Evolutionary conservation across 192 early-diverging fungal genomes (phyloP), one percentile per base, ranked within the genome.

Genomic region (Geosiphon pyriformis): DNA sequence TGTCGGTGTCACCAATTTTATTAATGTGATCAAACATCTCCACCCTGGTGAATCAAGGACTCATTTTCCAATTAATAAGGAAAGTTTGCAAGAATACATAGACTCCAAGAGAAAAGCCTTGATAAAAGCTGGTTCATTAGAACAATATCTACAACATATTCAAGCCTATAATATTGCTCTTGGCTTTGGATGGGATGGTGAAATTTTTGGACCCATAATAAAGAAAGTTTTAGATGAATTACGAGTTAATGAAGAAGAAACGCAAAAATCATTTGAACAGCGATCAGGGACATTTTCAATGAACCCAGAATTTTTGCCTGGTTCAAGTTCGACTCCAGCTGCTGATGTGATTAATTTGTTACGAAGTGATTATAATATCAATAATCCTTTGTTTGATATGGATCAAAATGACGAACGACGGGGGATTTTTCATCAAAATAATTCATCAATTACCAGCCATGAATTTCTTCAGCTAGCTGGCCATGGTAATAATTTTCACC

Each of bases 91-190:
- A 30, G 26, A 66, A 56, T 66, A 66, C 42, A 66, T 66, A 20
- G 53, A 66, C 47, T 37, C 52, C 8, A 66, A 56, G 46, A 20
- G 35, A 4, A 66, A 66, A 56, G 20, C 53, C 4, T 29, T 66
- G 4, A 66, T 66, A 56, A 66, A 66, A 66, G 31, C 64, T 17
- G 42, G 37, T 55, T 66, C 64, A 27, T 29, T 66, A 7, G 53
- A 57, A 66, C 65, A 66, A 66, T 66, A 66, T 66, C 52, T 57
- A 30, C 65, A 57, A 56, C 65, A 66, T 12, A 66, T 66, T 17
- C 53, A 66, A 66, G 65, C 65, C 1, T 66, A 57, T 47, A 66
- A 66, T 22, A 55, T 57, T 46, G 34, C 65, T 8, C 26, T 66
- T 4, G 53, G 53, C 11, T 66, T 56, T 29, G 53, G 65, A n/a